Percentiles rank a stretch among this genome's conserved stretches.
Evolutionary conservation across 129 eudicot species (phyloP).

Genomic region (Erigeron canadensis): DNA sequence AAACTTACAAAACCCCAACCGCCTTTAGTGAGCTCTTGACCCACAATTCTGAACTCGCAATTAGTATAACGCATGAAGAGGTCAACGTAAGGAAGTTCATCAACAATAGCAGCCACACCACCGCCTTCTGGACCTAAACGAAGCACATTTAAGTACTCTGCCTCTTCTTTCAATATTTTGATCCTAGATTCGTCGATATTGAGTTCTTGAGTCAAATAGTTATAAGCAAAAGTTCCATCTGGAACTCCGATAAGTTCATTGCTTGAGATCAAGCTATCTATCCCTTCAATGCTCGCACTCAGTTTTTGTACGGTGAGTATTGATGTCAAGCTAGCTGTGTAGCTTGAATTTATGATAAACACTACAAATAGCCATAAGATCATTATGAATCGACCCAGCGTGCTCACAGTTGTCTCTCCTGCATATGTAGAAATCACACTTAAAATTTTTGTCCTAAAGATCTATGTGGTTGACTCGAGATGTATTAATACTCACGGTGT

Average conservation of each 20-base stretch:
- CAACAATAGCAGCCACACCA: conserved; percentile 73
- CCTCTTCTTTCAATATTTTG: conserved; percentile 43
- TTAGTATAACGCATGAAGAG: conserved; percentile 53
- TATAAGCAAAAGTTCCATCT: conserved; percentile 68
- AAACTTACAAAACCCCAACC: conserved; percentile 87
- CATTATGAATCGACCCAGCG: conserved; percentile 60
- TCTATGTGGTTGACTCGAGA: background rate
- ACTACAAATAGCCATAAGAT: conserved; percentile 72
- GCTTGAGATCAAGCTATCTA: conserved; percentile 56
- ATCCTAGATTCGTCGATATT: conserved; percentile 55
- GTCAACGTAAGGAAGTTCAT: conserved; percentile 68
- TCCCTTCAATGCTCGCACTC: conserved; percentile 50
- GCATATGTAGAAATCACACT: conserved; percentile 15
- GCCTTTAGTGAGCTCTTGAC: conserved; percentile 66
- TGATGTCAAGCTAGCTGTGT: conserved; percentile 83
- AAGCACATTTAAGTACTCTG: conserved; percentile 46
- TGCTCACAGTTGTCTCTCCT: conserved; percentile 74
- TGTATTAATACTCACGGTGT: conserved; percentile 75
- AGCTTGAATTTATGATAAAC: conserved; percentile 71
- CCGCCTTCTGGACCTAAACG: conserved; percentile 54
- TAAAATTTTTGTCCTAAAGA: background rate
- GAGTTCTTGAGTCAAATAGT: conserved; percentile 50
- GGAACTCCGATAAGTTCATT: conserved; percentile 67
- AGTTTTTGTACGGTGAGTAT: conserved; percentile 74
- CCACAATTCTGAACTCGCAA: conserved; percentile 54